Evolutionary conservation across 2,329 filamentous ascomycete genomes (phyloP).

Genomic region (Monosporascus cannonballus): DNA sequence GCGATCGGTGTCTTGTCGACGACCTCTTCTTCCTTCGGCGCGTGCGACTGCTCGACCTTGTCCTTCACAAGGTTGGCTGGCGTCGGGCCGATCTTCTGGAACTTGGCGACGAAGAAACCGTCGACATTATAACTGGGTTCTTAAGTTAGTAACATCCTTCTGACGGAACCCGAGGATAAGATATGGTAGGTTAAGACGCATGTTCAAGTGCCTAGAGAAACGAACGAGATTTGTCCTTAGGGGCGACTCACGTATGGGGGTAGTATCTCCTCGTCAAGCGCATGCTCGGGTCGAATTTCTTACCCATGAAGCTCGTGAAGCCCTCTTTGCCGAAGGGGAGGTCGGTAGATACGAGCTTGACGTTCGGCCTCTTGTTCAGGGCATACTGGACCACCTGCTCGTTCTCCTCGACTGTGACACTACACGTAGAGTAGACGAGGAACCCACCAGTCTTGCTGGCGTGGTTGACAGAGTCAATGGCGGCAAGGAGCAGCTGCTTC

Average conservation of each 20-base stretch:
- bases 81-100: slow-evolving; percentile 84
- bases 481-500: slow-evolving; percentile 86
- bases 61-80: slow-evolving; percentile 50
- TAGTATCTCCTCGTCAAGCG: slow-evolving; percentile 81
- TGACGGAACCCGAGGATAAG: no score
- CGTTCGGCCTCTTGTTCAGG: slow-evolving; percentile 84
- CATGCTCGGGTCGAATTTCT: slow-evolving; percentile 82
- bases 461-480: slow-evolving; percentile 93
- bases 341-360: slow-evolving; percentile 86
- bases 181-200: no score
- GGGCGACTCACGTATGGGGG: slow-evolving; percentile 54
- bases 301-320: slow-evolving; percentile 85
- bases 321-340: slow-evolving; percentile 87
- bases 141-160: background rate
- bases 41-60: slow-evolving; percentile 14
- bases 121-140: slow-evolving; percentile 71
- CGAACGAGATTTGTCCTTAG: no score
- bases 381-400: slow-evolving; percentile 93
- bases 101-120: slow-evolving; percentile 96
- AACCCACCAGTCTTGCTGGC: slow-evolving; percentile 88
- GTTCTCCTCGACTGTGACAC: slow-evolving; percentile 87
- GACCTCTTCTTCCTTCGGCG: slow-evolving; percentile 35
- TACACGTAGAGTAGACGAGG: slow-evolving; percentile 95
- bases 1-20: slow-evolving; percentile 66
- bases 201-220: no score